phyloP scores from a whole-genome alignment of 176 grass and related monocot genomes.

The Triticum aestivum region IWGSC_CS_RefSeq_v2.1 NC_057808.1:568661525-568662024 shows the following conservation, averaged over 20 bases:
- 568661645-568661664: neutral
- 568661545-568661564: conserved; percentile 4
- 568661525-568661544: conserved; percentile 7
- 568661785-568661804: conserved; percentile 15
- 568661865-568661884: conserved; percentile 90
- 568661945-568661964: conserved; percentile 66
- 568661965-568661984: conserved; percentile 45
- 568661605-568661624: neutral
- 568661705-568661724: neutral
- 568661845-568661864: conserved; percentile 56
- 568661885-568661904: conserved; percentile 80
- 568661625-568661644: neutral
- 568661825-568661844: conserved; percentile 58
- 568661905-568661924: conserved; percentile 83
- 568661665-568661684: neutral
- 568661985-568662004: conserved; percentile 44
- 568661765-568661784: conserved; percentile 12
- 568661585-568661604: neutral
- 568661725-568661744: neutral
- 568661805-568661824: conserved; percentile 48
- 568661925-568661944: conserved; percentile 58
- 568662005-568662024: conserved; percentile 46
- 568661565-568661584: neutral
- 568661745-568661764: conserved; percentile 9
- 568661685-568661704: neutral